Base-by-base conservation (phyloP, 306 rosid genomes). In the Quercus aquifolioides region DNA sequence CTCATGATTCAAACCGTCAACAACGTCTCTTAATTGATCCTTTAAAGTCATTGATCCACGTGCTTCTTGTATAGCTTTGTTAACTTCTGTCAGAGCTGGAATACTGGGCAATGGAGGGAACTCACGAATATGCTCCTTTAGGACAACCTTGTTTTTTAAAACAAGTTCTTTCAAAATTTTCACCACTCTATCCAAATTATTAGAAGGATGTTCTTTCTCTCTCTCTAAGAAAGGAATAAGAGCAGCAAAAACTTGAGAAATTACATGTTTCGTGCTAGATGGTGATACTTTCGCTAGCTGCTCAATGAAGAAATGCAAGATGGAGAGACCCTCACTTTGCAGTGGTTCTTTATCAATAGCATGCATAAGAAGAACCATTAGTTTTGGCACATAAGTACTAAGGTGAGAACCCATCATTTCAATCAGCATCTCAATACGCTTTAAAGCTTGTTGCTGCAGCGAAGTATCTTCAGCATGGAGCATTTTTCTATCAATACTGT, bases 331-430 rank as follows among this genome's bases (percentile, higher is more conserved):
- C 76, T 92, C 99, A 86, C 79, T 85, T 90, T 87, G 91, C 73
- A 90, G 90, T 62, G 74, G 69, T 71, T 95, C 91, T 82, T 91
- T 92, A 52, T 76, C 89, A 81, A 95, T 84, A 81, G 97, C 95
- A 5, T 90, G 94, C 97, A 92, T 91, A 71, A 95, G 96, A 83
- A 95, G 98, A 84, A 92, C 97, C 98, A 95, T 92, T 74, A 92
- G 71, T 80, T 92, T 92, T 20, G 99, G 98, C 85, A 92, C 98
- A 43, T 92, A 95, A 21, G 99, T 92, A 88, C 83, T 79, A 79
- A 94, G 95, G 59, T 94, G 94, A 74, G 90, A 79, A 65, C 98
- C 99, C 99, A 95, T 95, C 97, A 92, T 90, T 85, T 85, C 86
- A 55, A 92, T 92, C 78, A 92, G 85, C 94, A 91, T 87, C 89